phyloP scores from a whole-genome alignment of 1,139 yeast genomes.

The Taiozyma sp. region DNA sequence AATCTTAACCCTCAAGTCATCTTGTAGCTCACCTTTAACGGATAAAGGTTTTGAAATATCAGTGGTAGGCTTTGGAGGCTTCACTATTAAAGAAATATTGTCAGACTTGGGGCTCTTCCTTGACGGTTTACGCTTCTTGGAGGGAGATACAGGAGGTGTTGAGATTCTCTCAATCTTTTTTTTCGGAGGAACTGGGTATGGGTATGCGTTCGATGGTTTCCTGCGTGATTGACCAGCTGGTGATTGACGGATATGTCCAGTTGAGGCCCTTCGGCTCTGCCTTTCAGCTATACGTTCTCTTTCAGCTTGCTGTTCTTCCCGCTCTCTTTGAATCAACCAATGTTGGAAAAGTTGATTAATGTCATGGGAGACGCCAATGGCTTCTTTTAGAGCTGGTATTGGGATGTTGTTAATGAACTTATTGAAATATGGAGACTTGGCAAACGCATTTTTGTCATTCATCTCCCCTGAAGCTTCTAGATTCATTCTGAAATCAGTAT shows the following conservation, averaged over 20 bases:
- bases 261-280: slow-evolving; percentile 1
- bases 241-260: slow-evolving; percentile 1
- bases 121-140: slow-evolving; percentile 3
- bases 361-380: slow-evolving; percentile 4
- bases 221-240: background rate
- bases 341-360: slow-evolving; percentile 5
- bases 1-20: slow-evolving; percentile 14
- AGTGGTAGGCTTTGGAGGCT: slow-evolving; percentile 7
- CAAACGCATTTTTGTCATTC: background rate
- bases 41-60: background rate
- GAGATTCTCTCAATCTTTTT: background rate
- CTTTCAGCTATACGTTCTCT: background rate
- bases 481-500: slow-evolving; percentile 13
- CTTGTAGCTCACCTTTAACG: slow-evolving; percentile 11
- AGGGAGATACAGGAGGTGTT: background rate
- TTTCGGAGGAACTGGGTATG: background rate
- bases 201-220: background rate
- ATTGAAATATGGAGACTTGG: slow-evolving; percentile 1
- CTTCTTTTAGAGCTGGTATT: slow-evolving; percentile 3
- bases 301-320: background rate
- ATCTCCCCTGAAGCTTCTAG: slow-evolving; percentile 3
- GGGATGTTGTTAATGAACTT: slow-evolving; percentile 12
- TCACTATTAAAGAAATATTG: slow-evolving; percentile 8
- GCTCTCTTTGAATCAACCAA: slow-evolving; percentile 8
- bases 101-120: slow-evolving; percentile 4